Evolutionary conservation across 1,139 yeast species (phyloP).

Genomic region (Pneumocystis oryctolagi): DNA sequence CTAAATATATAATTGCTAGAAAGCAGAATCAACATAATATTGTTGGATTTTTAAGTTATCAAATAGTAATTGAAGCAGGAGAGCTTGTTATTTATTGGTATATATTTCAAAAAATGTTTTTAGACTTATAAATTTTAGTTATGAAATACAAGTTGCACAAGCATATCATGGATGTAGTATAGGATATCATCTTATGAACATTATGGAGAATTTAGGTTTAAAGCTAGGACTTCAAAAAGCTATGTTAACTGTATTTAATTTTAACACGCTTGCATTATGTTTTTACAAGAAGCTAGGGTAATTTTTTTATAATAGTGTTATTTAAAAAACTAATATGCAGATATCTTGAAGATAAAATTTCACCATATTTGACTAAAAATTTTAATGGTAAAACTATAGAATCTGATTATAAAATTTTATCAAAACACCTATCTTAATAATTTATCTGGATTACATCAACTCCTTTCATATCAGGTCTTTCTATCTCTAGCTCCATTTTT

Average conservation of each 20-base stretch:
- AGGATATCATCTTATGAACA: slow-evolving; percentile 11
- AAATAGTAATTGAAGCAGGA: slow-evolving; percentile 8
- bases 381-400: slow-evolving; percentile 8
- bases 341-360: slow-evolving; percentile 12
- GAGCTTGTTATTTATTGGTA: slow-evolving; percentile 15
- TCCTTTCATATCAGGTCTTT: slow-evolving; percentile 13
- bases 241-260: slow-evolving; percentile 16
- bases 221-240: slow-evolving; percentile 5
- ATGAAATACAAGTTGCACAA: slow-evolving; percentile 14
- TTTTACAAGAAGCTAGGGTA: slow-evolving; percentile 12
- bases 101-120: background rate
- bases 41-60: background rate
- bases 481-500: slow-evolving; percentile 42
- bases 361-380: slow-evolving; percentile 11
- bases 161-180: slow-evolving; percentile 10
- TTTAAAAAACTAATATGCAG: slow-evolving; percentile 2
- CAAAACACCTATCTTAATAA: slow-evolving; percentile 4
- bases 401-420: slow-evolving; percentile 16
- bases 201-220: slow-evolving; percentile 11
- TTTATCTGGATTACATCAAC: background rate
- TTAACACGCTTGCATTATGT: slow-evolving; percentile 13
- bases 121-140: slow-evolving; percentile 5
- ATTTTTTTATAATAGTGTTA: background rate
- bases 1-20: background rate
- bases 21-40: background rate